Conservation (phyloP, 345 rosid genomes). For the Psidium friedrichsthalianum region DNA sequence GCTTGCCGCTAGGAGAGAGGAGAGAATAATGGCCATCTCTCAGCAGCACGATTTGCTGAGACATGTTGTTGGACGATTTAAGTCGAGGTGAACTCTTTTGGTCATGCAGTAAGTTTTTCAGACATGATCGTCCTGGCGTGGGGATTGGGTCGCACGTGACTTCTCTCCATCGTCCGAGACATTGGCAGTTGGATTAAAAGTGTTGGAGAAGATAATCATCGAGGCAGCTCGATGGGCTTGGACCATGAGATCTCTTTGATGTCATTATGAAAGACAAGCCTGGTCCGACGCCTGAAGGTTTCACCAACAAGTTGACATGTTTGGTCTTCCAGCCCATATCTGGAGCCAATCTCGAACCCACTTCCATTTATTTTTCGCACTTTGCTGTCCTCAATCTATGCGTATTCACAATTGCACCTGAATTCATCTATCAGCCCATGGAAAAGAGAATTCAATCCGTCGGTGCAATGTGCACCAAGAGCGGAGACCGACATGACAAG, state of each 20-base stretch:
- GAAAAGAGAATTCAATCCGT: not conserved
- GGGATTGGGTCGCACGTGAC: not conserved
- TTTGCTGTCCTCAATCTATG: not conserved
- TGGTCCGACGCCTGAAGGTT: not conserved
- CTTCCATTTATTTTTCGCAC: not conserved
- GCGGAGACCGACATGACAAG: not conserved
- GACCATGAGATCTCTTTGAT: not conserved
- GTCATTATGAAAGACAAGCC: not conserved
- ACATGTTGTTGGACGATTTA: not conserved
- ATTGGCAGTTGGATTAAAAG: not conserved
- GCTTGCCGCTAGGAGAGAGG: conserved; percentile 50
- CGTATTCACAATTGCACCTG: not conserved
- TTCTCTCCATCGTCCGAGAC: not conserved
- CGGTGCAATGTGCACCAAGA: not conserved
- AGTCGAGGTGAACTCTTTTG: not conserved
- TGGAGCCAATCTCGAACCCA: not conserved
- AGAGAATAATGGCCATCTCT: conserved; percentile 33
- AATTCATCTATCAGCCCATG: not conserved
- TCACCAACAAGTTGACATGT: not conserved
- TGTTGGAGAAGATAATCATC: not conserved
- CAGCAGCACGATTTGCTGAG: conserved; percentile 14
- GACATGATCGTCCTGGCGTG: not conserved
- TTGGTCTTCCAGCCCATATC: not conserved
- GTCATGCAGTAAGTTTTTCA: not conserved
- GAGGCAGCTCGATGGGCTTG: not conserved